A percentile compares a stretch with the other conserved stretches of the same genome.
These are phyloP conservation scores for Cutaneotrichosporon dermatis DNA, from an alignment of 1,284 basidiomycete species.

Conservation along the genomic window DNA sequence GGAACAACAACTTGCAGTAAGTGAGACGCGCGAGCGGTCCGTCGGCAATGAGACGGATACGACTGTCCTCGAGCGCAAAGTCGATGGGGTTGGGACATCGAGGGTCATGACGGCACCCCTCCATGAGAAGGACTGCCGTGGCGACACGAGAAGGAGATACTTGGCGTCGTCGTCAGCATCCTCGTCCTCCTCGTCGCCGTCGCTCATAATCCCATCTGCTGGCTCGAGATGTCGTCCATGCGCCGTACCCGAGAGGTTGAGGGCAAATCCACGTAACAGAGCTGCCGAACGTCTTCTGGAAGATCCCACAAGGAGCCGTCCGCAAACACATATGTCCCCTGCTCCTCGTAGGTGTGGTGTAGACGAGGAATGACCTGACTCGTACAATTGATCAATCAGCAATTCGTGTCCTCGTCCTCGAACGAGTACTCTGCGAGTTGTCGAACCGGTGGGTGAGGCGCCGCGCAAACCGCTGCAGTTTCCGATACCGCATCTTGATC, in stretches of 20 bases:
- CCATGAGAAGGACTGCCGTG: constrained; percentile 86
- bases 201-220: constrained; percentile 55
- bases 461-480: constrained; percentile 85
- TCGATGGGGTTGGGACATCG: constrained; percentile 59
- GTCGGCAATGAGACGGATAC: constrained; percentile 79
- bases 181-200: constrained; percentile 49
- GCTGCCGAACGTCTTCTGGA: constrained; percentile 72
- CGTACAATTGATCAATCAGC: constrained; percentile 75
- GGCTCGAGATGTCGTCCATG: constrained; percentile 30
- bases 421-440: constrained; percentile 94
- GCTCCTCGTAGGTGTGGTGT: constrained; percentile 85
- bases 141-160: constrained; percentile 84
- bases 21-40: constrained; percentile 73
- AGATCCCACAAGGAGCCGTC: constrained; percentile 75
- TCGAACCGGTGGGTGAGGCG: constrained; percentile 80
- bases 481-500: constrained; percentile 85
- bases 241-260: constrained; percentile 18
- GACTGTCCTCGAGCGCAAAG: constrained; percentile 73
- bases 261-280: constrained; percentile 77
- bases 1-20: constrained; percentile 73
- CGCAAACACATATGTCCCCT: constrained; percentile 91
- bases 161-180: constrained; percentile 48
- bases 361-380: constrained; percentile 93
- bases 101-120: constrained; percentile 75
- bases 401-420: constrained; percentile 72